phyloP scores from a whole-genome alignment of 768 basidiomycete species.

The Lyophyllum atratum region DNA sequence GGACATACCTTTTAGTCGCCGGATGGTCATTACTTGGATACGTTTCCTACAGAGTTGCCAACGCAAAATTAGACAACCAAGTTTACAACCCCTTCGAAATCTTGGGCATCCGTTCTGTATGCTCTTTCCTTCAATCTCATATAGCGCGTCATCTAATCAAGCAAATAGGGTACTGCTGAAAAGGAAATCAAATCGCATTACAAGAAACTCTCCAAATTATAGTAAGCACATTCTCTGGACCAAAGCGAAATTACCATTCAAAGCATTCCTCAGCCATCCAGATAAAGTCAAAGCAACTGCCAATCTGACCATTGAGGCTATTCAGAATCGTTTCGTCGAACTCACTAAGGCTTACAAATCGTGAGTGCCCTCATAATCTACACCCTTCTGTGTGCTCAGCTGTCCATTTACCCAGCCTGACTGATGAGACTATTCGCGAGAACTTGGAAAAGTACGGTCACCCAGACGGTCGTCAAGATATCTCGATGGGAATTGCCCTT shows the following conservation, averaged over 20 bases:
- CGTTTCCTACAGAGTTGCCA: conserved; percentile 65
- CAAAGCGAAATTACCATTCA: neutral
- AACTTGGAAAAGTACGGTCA: conserved; percentile 91
- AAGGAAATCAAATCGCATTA: conserved; percentile 96
- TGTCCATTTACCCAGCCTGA: conserved; percentile 53
- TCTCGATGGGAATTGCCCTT: conserved; percentile 92
- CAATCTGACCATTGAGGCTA: conserved; percentile 85
- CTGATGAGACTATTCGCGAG: conserved; percentile 88
- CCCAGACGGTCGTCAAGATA: conserved; percentile 95
- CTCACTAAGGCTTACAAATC: conserved; percentile 98
- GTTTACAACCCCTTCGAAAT: conserved; percentile 96
- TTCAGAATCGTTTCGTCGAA: conserved; percentile 84
- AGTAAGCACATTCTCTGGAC: conserved; percentile 47
- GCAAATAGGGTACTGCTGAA: conserved; percentile 62
- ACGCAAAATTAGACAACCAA: conserved; percentile 59
- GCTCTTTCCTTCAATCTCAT: neutral
- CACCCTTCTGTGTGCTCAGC: neutral
- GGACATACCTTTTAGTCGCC: conserved; percentile 57
- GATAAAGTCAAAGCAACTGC: conserved; percentile 88
- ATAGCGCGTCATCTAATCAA: neutral
- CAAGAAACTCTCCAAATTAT: conserved; percentile 87
- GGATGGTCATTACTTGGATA: conserved; percentile 79
- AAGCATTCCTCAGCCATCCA: conserved; percentile 68
- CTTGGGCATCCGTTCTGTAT: conserved; percentile 73
- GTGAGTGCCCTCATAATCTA: conserved; percentile 40